These are phyloP conservation scores for Pilasporangium apinafurcum DNA, from an alignment of 352 stramenopile species.

Conservation along the genomic window DNA sequence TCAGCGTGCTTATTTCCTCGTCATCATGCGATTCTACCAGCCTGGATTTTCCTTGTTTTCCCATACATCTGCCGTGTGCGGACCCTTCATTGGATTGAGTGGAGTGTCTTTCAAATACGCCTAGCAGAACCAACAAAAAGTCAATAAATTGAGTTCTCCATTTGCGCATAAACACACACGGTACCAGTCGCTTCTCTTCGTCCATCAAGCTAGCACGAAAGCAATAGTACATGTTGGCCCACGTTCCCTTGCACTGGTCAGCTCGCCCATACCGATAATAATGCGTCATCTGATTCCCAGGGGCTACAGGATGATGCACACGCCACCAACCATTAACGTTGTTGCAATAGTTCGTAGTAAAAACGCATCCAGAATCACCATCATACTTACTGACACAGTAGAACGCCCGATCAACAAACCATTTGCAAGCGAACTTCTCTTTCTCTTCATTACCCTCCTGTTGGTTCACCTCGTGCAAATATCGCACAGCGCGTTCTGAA, in stretches of 20 bases:
- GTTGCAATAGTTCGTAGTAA: not conserved
- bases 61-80: constrained; percentile 56
- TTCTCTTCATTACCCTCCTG: constrained; percentile 27
- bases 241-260: constrained; percentile 78
- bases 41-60: constrained; percentile 57
- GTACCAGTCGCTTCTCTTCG: constrained; percentile 52
- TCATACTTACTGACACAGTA: constrained; percentile 75
- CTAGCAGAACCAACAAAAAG: constrained; percentile 11
- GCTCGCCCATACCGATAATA: constrained; percentile 69
- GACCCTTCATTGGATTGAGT: constrained; percentile 45
- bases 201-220: constrained; percentile 77
- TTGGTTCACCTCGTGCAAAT: constrained; percentile 38
- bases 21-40: constrained; percentile 67
- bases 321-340: not conserved
- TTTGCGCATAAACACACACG: not conserved
- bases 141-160: not conserved
- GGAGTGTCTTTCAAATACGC: constrained; percentile 64
- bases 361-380: not conserved
- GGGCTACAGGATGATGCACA: constrained; percentile 40
- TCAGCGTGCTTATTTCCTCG: not conserved
- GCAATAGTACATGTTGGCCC: constrained; percentile 78
- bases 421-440: constrained; percentile 54
- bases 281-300: constrained; percentile 74
- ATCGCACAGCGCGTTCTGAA: constrained; percentile 53
- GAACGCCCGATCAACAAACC: constrained; percentile 78